phyloP scores from a whole-genome alignment of 345 rosid genomes.

The Capsella bursapastoris region DNA sequence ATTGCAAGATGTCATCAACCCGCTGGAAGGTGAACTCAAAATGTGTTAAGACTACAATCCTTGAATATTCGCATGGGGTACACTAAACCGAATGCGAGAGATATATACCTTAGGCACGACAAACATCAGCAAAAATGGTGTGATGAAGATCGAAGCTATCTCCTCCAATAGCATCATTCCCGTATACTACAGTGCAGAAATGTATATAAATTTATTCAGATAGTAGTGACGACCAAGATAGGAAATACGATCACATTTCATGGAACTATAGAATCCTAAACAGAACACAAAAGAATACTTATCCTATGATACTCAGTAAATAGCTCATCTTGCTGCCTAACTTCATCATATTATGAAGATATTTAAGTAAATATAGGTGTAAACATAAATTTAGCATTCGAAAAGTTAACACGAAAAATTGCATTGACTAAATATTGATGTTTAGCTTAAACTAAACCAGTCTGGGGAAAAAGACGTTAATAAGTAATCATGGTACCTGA shows the following conservation, averaged over 20 bases:
- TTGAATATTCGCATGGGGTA: background rate
- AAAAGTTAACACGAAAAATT: background rate
- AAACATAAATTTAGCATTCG: background rate
- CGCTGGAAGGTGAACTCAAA: constrained; percentile 60
- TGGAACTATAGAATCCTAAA: background rate
- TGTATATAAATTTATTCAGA: background rate
- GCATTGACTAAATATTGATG: background rate
- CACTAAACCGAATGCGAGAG: background rate
- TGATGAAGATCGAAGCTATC: constrained; percentile 95
- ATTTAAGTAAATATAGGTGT: background rate
- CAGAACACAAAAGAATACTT: background rate
- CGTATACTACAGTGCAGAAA: constrained; percentile 69
- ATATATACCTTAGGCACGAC: constrained; percentile 78
- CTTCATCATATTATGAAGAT: background rate
- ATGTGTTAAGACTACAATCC: constrained; percentile 21
- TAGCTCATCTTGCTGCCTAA: constrained; percentile 1
- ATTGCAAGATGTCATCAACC: constrained; percentile 91
- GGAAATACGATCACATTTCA: background rate
- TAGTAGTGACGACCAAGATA: background rate
- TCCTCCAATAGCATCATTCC: constrained; percentile 98
- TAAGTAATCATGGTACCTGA: constrained; percentile 62
- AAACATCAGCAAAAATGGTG: constrained; percentile 87
- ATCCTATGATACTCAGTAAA: background rate
- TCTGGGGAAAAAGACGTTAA: background rate
- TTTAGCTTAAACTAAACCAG: background rate